phyloP scores from a whole-genome alignment of 495 filamentous ascomycete genomes.

The Aspergillus kassunensis region DNA sequence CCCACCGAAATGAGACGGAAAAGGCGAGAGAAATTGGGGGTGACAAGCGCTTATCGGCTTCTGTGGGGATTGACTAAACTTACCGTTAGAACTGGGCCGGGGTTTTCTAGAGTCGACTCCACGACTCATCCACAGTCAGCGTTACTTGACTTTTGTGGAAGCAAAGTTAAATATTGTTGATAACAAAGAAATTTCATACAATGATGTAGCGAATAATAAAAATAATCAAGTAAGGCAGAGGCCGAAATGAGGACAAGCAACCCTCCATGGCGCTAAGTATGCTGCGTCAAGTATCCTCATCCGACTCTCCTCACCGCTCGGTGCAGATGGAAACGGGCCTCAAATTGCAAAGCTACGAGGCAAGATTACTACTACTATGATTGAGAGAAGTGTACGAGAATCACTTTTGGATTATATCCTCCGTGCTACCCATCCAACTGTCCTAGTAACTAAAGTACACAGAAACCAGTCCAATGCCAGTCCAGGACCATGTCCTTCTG shows the following conservation, averaged over 20 bases:
- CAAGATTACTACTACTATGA: neutral
- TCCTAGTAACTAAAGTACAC: slow-evolving; percentile 24
- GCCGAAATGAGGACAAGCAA: neutral
- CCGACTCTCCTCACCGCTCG: neutral
- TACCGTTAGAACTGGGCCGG: neutral
- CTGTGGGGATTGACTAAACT: neutral
- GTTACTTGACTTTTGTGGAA: too few species aligned
- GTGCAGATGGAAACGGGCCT: too few species aligned
- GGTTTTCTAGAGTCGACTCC: neutral
- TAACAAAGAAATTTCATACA: neutral
- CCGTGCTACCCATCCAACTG: slow-evolving; percentile 15
- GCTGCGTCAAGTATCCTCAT: neutral
- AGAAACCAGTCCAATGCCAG: slow-evolving; percentile 15
- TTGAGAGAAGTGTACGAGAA: slow-evolving; percentile 16
- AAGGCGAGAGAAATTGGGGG: neutral
- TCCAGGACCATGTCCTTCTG: slow-evolving; percentile 4
- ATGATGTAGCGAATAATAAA: neutral
- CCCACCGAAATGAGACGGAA: neutral
- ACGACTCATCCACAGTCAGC: too few species aligned
- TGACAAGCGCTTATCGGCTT: slow-evolving; percentile 5
- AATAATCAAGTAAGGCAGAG: neutral
- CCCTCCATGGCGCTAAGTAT: neutral
- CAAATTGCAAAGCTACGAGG: too few species aligned
- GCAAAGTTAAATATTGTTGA: too few species aligned
- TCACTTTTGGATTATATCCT: slow-evolving; percentile 17